phyloP scores from a whole-genome alignment of 345 rosid genomes.

The Gossypium longicalyx region DNA sequence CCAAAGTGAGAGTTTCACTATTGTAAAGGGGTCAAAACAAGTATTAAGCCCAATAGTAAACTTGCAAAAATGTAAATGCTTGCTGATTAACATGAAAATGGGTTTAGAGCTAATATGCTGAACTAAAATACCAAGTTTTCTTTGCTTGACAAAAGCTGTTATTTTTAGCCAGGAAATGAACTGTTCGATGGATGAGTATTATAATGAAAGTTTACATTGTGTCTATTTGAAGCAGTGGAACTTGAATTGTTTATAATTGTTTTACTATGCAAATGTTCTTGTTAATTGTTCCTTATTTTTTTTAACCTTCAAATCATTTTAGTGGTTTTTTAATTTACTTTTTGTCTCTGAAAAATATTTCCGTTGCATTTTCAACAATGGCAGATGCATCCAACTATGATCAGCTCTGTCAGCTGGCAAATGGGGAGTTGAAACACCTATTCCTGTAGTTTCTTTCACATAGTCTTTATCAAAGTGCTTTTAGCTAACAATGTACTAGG shows the following conservation, averaged over 20 bases:
- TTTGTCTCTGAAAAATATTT: not conserved
- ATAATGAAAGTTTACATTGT: no score
- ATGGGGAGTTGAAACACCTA: slow-evolving; percentile 65
- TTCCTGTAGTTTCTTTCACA: slow-evolving; percentile 38
- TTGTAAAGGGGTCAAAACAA: no score
- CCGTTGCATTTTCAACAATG: slow-evolving; percentile 12
- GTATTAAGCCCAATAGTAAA: not conserved
- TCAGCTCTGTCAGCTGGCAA: slow-evolving; percentile 82
- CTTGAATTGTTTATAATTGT: not conserved
- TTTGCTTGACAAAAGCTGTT: not conserved
- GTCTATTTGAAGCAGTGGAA: not conserved
- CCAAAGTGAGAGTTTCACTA: no score
- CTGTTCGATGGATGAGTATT: no score
- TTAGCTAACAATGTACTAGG: not conserved
- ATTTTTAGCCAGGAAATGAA: not conserved
- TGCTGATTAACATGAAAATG: not conserved
- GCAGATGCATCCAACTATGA: slow-evolving; percentile 60
- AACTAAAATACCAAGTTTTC: not conserved
- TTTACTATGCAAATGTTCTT: not conserved
- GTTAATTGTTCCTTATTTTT: not conserved
- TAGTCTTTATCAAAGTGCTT: not conserved
- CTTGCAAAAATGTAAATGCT: not conserved
- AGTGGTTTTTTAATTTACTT: not conserved
- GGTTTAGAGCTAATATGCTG: not conserved
- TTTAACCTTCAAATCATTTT: not conserved